phyloP scores from a whole-genome alignment of 2,329 filamentous ascomycete species.

The Leptographium flavum region DNA sequence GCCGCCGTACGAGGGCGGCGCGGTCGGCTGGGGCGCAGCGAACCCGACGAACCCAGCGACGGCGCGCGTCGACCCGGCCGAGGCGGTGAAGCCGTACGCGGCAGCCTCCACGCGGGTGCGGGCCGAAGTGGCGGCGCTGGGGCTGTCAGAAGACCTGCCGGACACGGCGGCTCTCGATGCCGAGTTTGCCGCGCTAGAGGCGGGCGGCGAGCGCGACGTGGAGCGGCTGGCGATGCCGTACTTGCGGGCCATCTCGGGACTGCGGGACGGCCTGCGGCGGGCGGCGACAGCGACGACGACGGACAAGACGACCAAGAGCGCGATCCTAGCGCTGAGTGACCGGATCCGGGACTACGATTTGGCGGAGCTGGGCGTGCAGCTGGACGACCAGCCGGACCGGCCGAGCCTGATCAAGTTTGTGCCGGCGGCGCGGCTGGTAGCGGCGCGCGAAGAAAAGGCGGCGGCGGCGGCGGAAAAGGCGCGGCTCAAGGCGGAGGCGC shows the following conservation, averaged over 20 bases:
- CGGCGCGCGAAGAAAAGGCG: conserved; percentile 38
- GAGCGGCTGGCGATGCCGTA: conserved; percentile 34
- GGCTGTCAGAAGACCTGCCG: conserved; percentile 3
- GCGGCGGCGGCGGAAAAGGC: conserved; percentile 35
- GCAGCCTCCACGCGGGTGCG: conserved; percentile 7
- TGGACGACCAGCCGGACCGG: conserved; percentile 47
- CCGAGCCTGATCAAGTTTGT: conserved; percentile 52
- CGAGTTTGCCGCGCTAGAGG: conserved; percentile 4
- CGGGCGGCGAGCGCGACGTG: conserved; percentile 3
- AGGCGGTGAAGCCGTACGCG: conserved; percentile 10
- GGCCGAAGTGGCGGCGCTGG: conserved; percentile 8
- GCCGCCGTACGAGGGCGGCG: conserved; percentile 21
- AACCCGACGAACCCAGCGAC: conserved; percentile 31
- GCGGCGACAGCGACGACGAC: conserved; percentile 14
- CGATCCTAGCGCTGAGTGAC: conserved; percentile 45
- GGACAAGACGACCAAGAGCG: conserved; percentile 12
- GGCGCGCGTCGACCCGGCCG: conserved; percentile 3
- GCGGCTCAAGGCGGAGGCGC: conserved; percentile 24
- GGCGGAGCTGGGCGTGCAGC: conserved; percentile 52
- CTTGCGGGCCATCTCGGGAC: conserved; percentile 36
- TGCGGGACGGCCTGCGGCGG: conserved; percentile 21
- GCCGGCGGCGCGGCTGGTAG: conserved; percentile 37
- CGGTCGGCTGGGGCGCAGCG: conserved; percentile 52
- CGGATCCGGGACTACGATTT: conserved; percentile 49
- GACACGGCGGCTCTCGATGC: conserved; percentile 2